phyloP scores from a whole-genome alignment of 176 grass and related monocot species.

The Chloris gayana region DNA sequence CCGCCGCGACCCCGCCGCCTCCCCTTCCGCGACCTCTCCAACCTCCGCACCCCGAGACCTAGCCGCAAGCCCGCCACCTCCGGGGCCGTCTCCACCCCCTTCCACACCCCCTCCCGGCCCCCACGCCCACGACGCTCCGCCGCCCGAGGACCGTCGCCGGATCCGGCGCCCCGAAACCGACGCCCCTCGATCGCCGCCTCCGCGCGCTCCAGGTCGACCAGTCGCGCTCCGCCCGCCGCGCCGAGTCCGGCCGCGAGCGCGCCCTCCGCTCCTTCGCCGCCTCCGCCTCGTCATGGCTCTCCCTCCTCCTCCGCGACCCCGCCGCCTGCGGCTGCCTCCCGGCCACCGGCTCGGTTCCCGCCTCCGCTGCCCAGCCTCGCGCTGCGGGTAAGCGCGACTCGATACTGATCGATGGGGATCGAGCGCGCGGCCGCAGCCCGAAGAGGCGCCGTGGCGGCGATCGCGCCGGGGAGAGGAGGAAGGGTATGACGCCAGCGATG shows the following conservation, averaged over 20 bases:
- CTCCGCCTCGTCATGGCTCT: slow-evolving; percentile 57
- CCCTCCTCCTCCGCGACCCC: slow-evolving; percentile 51
- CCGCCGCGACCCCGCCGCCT: slow-evolving; percentile 26
- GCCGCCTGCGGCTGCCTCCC: slow-evolving; percentile 50
- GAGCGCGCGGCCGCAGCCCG: slow-evolving; percentile 38
- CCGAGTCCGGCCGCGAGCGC: slow-evolving; percentile 47
- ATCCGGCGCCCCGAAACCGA: not conserved
- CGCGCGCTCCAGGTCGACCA: slow-evolving; percentile 56
- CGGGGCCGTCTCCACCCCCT: slow-evolving; percentile 50
- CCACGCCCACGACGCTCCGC: slow-evolving; percentile 9
- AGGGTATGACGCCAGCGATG: slow-evolving; percentile 33
- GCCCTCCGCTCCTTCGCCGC: slow-evolving; percentile 43
- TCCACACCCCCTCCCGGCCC: slow-evolving; percentile 28
- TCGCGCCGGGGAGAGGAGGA: slow-evolving; percentile 15
- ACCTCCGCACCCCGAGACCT: slow-evolving; percentile 50
- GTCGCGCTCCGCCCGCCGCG: slow-evolving; percentile 56
- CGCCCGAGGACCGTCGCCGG: slow-evolving; percentile 22
- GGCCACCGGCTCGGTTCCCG: not conserved
- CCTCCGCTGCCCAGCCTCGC: not conserved
- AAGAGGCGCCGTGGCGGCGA: slow-evolving; percentile 41
- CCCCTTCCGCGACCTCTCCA: slow-evolving; percentile 65
- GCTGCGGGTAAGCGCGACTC: slow-evolving; percentile 17
- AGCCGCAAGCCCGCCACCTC: slow-evolving; percentile 43
- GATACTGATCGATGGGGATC: slow-evolving; percentile 24
- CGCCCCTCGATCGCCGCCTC: slow-evolving; percentile 44